Evolutionary conservation across 2,329 filamentous ascomycete genomes (phyloP), one percentile per base, ranked within the genome.

Genomic region (Fonsecaea erecta): DNA sequence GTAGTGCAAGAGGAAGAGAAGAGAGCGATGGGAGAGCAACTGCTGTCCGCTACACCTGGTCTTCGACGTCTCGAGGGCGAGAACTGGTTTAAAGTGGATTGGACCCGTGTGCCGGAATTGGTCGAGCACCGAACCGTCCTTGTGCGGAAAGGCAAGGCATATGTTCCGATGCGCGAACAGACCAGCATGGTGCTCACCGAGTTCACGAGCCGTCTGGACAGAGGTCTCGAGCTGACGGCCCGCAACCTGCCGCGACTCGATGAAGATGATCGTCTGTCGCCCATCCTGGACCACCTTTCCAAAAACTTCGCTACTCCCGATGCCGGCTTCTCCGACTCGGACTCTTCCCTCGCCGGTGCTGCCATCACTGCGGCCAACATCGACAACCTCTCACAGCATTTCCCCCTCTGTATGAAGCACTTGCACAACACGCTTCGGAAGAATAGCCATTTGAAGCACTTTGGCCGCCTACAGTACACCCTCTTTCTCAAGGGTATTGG

Each of bases 401-500:
- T 96, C 80, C 93, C 93, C 0, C 86, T 96, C 7, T 98, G 95
- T 81, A 98, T 98, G 94, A 90, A 90, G 65, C 90, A 95, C 75
- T 83, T 99, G 26, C 95, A 99, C 77, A 88, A 87, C 61, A 90
- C 90, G 2, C 83, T 99, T 34, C 90, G 93, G 62, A 90, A 93
- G 66, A 94, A 96, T 74, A 89, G 88, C 12, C 93, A 99, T 75
- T 83, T 99, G 68, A 97, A 97, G 79, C 93, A 99, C 78, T 97
- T 85, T 74, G 93, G 93, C 14, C 91, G 95, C 69, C 83, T 98
- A 9, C 95, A 99, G 79, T 99, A 98, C 81, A 92, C 91, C 0
- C 86, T 99, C 3, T 99, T 99, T 85, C 84, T 99, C 64, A 99
- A 99, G 78, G 95, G 95, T 48, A 92, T 98, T 65, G 95, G 95